Base-by-base conservation (phyloP, 306 rosid genomes). In the Lupinus albus region DNA sequence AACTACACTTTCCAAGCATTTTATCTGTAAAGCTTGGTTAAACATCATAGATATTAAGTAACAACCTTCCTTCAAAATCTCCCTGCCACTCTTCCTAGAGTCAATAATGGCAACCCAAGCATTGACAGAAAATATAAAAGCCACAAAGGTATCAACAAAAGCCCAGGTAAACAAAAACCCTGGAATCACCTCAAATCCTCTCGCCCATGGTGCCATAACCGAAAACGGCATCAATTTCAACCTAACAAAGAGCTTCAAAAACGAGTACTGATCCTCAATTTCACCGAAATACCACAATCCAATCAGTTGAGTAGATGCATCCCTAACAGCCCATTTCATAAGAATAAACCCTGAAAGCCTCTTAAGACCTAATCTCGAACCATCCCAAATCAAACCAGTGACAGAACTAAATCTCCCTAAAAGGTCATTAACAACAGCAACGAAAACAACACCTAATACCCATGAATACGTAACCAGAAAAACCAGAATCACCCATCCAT, bases 321-420 rank as follows among this genome's bases (percentile, higher is more conserved):
- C 99, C 79, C 99, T 81, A 70, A 94, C 92, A 7, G 99, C 99
- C 99, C 99, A 94, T 51, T 92, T 83, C 94, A 88, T 85, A 41
- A 94, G 71, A 76, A 94, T 87, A 77, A 94, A 91, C 38, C 97
- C 97, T 8, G 97, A 86, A 21, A 94, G 91, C 83, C 95, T 91
- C 86, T 87, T 94, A 18, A 91, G 77, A 20, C 99, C 99, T 58
- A 94, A 65, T 78, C 91, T 78, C 4, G 96, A 91, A 51, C 99
- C 99, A 67, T 91, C 91, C 96, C 92, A 88, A 41, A 87, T 44
- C 25, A 87, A 30, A 67, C 85, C 86, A 9, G 86, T 64, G 17
- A 87, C 75, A 5, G 90, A 90, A 77, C 81, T 73, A 65, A 85
- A 86, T 72, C 99, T 76, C 59, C 89, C 95, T 25, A 85, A 38